A percentile compares a stretch with the other conserved stretches of the same genome.
Evolutionary conservation across 176 grass and related monocot genomes (phyloP).

Genomic region (Cenchrus purpureus): DNA sequence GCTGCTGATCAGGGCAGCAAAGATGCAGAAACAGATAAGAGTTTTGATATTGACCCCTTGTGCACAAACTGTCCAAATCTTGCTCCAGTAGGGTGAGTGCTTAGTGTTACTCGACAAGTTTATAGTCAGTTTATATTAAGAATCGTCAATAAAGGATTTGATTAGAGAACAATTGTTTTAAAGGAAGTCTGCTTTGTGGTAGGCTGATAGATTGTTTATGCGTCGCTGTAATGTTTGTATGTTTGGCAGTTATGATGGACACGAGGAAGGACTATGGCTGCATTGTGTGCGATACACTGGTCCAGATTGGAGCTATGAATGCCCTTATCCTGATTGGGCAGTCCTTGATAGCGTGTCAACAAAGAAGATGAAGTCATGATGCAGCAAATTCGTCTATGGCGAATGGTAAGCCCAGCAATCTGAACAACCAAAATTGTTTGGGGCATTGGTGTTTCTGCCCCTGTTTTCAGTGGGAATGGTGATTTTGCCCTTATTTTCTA

Average conservation of each 20-base stretch:
- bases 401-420: not conserved
- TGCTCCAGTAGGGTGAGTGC: constrained; percentile 74
- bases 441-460: too few species aligned
- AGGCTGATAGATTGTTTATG: not conserved
- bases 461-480: too few species aligned
- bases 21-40: constrained; percentile 25
- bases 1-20: constrained; percentile 33
- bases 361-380: constrained; percentile 51
- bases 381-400: not conserved
- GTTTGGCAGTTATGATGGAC: constrained; percentile 70
- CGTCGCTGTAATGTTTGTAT: not conserved
- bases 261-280: constrained; percentile 84
- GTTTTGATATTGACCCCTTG: constrained; percentile 70
- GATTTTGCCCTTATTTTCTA: too few species aligned
- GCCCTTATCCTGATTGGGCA: constrained; percentile 86
- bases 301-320: constrained; percentile 90
- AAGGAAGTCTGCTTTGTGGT: not conserved
- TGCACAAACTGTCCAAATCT: constrained; percentile 95
- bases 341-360: constrained; percentile 39
- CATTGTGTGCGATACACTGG: constrained; percentile 83
- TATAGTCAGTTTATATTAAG: constrained; percentile 8
- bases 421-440: not conserved
- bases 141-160: not conserved
- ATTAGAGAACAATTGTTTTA: not conserved
- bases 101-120: constrained; percentile 23